Evolutionary conservation across 768 basidiomycete species (phyloP), one percentile per base, ranked within the genome.

Genomic region (Dacryopinax spathularia): DNA sequence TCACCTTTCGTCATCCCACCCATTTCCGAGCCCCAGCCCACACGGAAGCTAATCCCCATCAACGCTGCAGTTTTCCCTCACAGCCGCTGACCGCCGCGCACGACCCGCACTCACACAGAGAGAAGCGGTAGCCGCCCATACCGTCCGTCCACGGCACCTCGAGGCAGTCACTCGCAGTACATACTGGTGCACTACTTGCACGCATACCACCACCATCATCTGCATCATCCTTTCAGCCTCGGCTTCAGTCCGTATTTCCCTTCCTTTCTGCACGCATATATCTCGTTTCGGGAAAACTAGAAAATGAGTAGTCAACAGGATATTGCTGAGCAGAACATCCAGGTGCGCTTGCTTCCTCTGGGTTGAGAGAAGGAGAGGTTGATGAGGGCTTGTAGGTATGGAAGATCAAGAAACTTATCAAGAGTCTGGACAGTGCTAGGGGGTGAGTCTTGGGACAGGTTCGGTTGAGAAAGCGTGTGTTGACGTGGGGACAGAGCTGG

Each of bases 361-460:
- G 41, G 13, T 60, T 1, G 33, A 63, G 63, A 41, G 62, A 36
- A 62, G 59, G 63, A 61, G 60, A 61, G 65, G 18, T 31, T 44
- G 33, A 39, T 31, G 31, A 61, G 22, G 12, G 5, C 37, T 20
- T 22, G 41, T 5, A 35, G 48, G 27, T 39, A 34, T 56, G 22
- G 94, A 93, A 96, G 79, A 87, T 95, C 77, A 93, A 94, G 80
- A 97, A 96, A 79, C 89, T 98, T 78, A 92, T 99, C 80, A 93
- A 92, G 82, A 93, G 90, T 77, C 85, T 98, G 77, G 91, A 97
- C 74, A 80, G 86, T 60, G 93, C 96, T 65, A 84, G 91, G 81
- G 92, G 92, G 87, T 88, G 62, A 63, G 68, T 65, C n/a, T 22
- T 2, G 20, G 33, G 44, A 15, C 33, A 61, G 63, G 29, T 27